Conservation (phyloP, 2,329 filamentous ascomycete species). For the Colletotrichum orchidophilum region DNA sequence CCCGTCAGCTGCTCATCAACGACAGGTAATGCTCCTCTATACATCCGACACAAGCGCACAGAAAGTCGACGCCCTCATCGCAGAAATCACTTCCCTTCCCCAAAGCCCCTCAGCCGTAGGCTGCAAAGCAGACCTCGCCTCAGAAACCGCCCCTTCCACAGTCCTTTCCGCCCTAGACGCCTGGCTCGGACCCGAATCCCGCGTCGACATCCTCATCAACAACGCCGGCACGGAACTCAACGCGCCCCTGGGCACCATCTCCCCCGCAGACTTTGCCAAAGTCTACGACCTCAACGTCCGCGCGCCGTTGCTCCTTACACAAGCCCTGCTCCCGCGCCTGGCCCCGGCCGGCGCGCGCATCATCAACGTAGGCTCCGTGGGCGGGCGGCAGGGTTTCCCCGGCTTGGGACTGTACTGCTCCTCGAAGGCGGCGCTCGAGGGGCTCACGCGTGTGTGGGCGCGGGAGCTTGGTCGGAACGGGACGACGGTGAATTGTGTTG, state of each 20-base stretch:
- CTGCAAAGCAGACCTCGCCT: constrained; percentile 37
- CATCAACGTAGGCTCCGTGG: constrained; percentile 68
- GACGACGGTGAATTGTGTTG: constrained; percentile 69
- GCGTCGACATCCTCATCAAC: constrained; percentile 47
- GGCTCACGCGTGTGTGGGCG: constrained; percentile 67
- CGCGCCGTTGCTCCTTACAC: constrained; percentile 61
- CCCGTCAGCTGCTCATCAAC: not conserved
- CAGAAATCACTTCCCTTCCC: constrained; percentile 30
- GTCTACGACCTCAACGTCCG: constrained; percentile 68
- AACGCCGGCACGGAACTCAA: constrained; percentile 50
- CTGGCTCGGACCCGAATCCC: constrained; percentile 28
- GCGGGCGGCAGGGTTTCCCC: constrained; percentile 55
- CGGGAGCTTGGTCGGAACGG: constrained; percentile 64
- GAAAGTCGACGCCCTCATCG: constrained; percentile 23
- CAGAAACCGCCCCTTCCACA: constrained; percentile 36
- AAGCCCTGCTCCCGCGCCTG: constrained; percentile 62
- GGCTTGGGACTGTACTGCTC: constrained; percentile 61
- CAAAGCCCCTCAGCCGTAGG: constrained; percentile 16
- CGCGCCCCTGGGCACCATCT: constrained; percentile 50
- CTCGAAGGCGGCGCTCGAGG: constrained; percentile 69
- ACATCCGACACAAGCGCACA: constrained; percentile 33
- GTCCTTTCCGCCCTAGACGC: constrained; percentile 45
- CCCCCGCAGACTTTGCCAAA: constrained; percentile 58
- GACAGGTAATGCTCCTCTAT: constrained; percentile 36
- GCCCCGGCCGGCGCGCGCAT: constrained; percentile 55